Evolutionary conservation across 768 basidiomycete genomes (phyloP).

Genomic region (Pisolithus albus): DNA sequence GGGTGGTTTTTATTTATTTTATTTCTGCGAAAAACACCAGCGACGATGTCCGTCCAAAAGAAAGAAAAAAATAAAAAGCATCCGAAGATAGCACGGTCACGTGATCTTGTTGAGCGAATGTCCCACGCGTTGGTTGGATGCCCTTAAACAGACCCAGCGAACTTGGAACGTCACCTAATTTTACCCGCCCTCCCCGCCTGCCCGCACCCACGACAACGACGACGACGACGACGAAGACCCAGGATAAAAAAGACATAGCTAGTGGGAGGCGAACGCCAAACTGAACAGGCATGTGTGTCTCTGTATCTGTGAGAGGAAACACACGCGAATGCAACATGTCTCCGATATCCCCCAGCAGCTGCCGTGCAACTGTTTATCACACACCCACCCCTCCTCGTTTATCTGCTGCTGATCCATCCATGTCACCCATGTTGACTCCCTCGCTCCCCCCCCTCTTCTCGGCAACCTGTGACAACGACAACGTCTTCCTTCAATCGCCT

Average conservation of each 20-base stretch:
- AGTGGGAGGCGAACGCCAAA: too few species aligned
- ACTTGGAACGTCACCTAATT: slow-evolving; percentile 17
- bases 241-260: neutral
- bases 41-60: too few species aligned
- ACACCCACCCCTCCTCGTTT: slow-evolving; percentile 34
- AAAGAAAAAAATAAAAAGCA: slow-evolving; percentile 4
- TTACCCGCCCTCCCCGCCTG: slow-evolving; percentile 1
- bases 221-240: slow-evolving; percentile 5
- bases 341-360: slow-evolving; percentile 24
- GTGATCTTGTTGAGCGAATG: slow-evolving; percentile 27
- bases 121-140: slow-evolving; percentile 21
- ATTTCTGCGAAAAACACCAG: too few species aligned
- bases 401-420: slow-evolving; percentile 30
- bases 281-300: slow-evolving; percentile 14
- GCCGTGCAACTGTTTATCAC: slow-evolving; percentile 25
- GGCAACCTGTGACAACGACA: slow-evolving; percentile 30
- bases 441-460: slow-evolving; percentile 49
- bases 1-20: too few species aligned
- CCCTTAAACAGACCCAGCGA: slow-evolving; percentile 14
- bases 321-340: slow-evolving; percentile 28
- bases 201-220: slow-evolving; percentile 11
- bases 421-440: slow-evolving; percentile 58
- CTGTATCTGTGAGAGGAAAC: slow-evolving; percentile 25
- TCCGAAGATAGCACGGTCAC: slow-evolving; percentile 18
- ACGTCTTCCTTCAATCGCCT: slow-evolving; percentile 50